These are phyloP conservation scores for Phytophthora agathidicida DNA, from an alignment of 352 stramenopile species.

Conservation along the genomic window DNA sequence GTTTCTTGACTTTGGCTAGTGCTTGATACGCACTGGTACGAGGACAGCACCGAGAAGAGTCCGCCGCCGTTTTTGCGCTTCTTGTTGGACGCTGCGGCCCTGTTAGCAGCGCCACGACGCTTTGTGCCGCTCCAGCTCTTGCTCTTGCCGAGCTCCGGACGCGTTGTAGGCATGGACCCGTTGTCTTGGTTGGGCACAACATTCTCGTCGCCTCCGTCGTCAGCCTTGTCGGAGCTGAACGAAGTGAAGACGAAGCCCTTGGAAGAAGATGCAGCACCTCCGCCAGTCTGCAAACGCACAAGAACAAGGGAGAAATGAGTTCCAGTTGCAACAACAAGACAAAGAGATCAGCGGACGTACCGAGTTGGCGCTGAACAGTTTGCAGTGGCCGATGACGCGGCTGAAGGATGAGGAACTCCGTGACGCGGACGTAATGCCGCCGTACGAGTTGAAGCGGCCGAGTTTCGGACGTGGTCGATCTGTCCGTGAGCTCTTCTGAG, in stretches of 20 bases:
- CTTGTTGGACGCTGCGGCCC: conserved; percentile 22
- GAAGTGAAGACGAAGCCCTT: conserved; percentile 88
- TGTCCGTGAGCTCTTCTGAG: conserved; percentile 12
- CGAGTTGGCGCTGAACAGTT: conserved; percentile 70
- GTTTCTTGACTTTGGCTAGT: conserved; percentile 40
- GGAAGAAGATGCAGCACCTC: conserved; percentile 33
- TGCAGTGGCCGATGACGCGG: conserved; percentile 70
- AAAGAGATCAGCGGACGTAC: conserved; percentile 35
- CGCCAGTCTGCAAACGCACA: conserved; percentile 12
- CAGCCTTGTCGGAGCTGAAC: conserved; percentile 50
- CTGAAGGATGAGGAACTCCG: conserved; percentile 70
- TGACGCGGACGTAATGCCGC: conserved; percentile 44
- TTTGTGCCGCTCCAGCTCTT: conserved; percentile 56
- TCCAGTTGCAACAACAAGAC: neutral
- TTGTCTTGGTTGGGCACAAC: conserved; percentile 31
- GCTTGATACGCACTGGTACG: conserved; percentile 68
- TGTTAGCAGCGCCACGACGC: conserved; percentile 10
- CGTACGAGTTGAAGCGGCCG: conserved; percentile 62
- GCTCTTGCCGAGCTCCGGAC: conserved; percentile 48
- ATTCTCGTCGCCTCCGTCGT: conserved; percentile 47
- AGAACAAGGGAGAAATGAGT: conserved; percentile 4
- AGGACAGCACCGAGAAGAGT: conserved; percentile 76
- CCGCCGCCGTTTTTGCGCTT: conserved; percentile 53
- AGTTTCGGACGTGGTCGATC: conserved; percentile 38
- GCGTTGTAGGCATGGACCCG: conserved; percentile 16